These are phyloP conservation scores for Xerocomellus dryophilus DNA, from an alignment of 768 basidiomycete species.

Conservation along the genomic window DNA sequence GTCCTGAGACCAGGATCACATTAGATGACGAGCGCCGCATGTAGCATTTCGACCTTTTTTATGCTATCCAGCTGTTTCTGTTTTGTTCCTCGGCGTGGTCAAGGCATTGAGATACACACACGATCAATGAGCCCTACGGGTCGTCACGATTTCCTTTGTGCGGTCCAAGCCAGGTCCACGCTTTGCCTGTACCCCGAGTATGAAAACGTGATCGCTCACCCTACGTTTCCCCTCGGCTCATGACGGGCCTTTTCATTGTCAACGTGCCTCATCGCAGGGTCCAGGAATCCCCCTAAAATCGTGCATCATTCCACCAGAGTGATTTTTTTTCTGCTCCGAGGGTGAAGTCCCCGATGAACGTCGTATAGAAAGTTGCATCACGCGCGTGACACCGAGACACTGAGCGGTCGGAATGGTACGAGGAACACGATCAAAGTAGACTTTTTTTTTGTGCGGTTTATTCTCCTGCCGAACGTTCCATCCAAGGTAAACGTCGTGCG, in stretches of 20 bases:
- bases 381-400: too few relatives aligned
- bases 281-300: too few relatives aligned
- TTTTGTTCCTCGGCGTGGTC: not conserved
- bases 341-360: too few relatives aligned
- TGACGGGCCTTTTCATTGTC: not conserved
- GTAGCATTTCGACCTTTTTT: slow-evolving; percentile 18
- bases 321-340: too few relatives aligned
- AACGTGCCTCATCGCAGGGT: not conserved
- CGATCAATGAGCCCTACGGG: not conserved
- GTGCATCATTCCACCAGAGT: too few relatives aligned
- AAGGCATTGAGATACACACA: not conserved
- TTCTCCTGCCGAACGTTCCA: too few relatives aligned
- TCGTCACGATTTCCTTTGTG: not conserved
- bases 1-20: not conserved
- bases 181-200: not conserved
- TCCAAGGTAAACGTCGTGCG: too few relatives aligned
- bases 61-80: slow-evolving; percentile 7
- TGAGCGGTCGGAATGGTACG: too few relatives aligned
- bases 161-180: not conserved
- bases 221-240: not conserved
- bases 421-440: too few relatives aligned
- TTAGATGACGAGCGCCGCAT: slow-evolving; percentile 7
- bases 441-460: too few relatives aligned
- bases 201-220: not conserved
- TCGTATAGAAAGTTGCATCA: too few relatives aligned